phyloP scores from a whole-genome alignment of 768 basidiomycete genomes.

The Lactifluus pinguis region DNA sequence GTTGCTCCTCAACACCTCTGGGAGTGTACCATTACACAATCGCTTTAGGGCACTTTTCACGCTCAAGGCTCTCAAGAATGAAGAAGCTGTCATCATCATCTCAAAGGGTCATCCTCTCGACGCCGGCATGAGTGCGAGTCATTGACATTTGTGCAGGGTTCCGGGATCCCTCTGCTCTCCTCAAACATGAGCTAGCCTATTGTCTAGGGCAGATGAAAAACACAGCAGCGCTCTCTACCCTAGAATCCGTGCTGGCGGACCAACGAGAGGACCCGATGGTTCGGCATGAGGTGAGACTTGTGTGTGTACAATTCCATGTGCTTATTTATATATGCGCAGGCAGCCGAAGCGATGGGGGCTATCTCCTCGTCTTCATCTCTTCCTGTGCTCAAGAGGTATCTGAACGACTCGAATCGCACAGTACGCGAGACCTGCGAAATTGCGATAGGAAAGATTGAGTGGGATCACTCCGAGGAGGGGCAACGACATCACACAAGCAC shows the following conservation, averaged over 20 bases:
- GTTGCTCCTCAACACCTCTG: conserved; percentile 67
- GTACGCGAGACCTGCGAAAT: conserved; percentile 97
- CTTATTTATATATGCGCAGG: conserved; percentile 35
- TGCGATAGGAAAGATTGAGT: conserved; percentile 89
- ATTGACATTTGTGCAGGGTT: conserved; percentile 48
- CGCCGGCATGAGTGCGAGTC: not conserved
- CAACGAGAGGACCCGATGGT: conserved; percentile 86
- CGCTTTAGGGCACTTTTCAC: conserved; percentile 90
- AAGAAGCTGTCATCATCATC: conserved; percentile 78
- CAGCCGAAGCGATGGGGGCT: conserved; percentile 98
- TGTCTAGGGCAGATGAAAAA: conserved; percentile 89
- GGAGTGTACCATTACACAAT: conserved; percentile 69
- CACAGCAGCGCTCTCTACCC: conserved; percentile 60
- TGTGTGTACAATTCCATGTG: not conserved
- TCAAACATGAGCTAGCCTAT: conserved; percentile 97
- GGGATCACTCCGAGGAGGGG: conserved; percentile 77
- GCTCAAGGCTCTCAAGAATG: conserved; percentile 70
- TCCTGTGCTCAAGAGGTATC: conserved; percentile 60
- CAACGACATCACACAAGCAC: conserved; percentile 35
- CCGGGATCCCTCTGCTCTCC: conserved; percentile 73
- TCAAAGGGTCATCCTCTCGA: conserved; percentile 52
- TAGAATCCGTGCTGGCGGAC: conserved; percentile 69
- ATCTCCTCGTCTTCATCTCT: conserved; percentile 64
- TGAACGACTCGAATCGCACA: conserved; percentile 58
- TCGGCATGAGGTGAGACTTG: conserved; percentile 69